Evolutionary conservation across 1,284 basidiomycete species (phyloP).

Genomic region (Prillingera fragicola): DNA sequence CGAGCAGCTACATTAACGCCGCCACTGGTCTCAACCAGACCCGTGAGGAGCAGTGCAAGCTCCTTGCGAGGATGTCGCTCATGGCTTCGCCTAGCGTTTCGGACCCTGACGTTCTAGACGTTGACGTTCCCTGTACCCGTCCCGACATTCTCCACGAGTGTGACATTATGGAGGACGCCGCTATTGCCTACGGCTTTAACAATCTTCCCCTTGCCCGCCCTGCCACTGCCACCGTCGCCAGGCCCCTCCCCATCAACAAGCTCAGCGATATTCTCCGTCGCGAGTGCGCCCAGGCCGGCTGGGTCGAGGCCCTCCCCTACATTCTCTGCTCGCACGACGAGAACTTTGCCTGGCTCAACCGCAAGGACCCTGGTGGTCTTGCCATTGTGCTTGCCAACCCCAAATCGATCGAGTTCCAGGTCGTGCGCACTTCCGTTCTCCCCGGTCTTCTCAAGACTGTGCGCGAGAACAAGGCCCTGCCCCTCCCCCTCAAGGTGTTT

Average conservation of each 20-base stretch:
- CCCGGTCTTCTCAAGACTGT: conserved; percentile 95
- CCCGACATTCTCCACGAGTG: conserved; percentile 98
- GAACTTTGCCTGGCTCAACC: conserved; percentile 90
- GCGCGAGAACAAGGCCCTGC: conserved; percentile 89
- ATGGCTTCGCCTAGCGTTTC: conserved; percentile 52
- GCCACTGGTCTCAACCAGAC: conserved; percentile 77
- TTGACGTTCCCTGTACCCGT: conserved; percentile 81
- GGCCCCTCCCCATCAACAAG: conserved; percentile 84
- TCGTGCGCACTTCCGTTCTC: conserved; percentile 89
- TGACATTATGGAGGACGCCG: conserved; percentile 96
- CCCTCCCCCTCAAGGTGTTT: conserved; percentile 88
- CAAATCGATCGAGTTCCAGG: conserved; percentile 95
- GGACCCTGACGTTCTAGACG: conserved; percentile 57
- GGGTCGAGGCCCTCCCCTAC: conserved; percentile 90
- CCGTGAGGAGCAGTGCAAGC: conserved; percentile 36
- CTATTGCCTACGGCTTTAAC: conserved; percentile 97
- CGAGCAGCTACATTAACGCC: conserved; percentile 86
- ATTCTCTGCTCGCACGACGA: conserved; percentile 99
- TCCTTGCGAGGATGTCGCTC: conserved; percentile 45
- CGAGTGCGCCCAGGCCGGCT: conserved; percentile 92
- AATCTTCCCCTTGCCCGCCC: conserved; percentile 90
- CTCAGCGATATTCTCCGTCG: conserved; percentile 79
- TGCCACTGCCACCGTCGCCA: conserved; percentile 88
- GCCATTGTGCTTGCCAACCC: conserved; percentile 94
- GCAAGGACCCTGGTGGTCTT: conserved; percentile 68